Base-by-base conservation (phyloP, 192 early-diverging fungal species). In the Coemansia sp. region DNA sequence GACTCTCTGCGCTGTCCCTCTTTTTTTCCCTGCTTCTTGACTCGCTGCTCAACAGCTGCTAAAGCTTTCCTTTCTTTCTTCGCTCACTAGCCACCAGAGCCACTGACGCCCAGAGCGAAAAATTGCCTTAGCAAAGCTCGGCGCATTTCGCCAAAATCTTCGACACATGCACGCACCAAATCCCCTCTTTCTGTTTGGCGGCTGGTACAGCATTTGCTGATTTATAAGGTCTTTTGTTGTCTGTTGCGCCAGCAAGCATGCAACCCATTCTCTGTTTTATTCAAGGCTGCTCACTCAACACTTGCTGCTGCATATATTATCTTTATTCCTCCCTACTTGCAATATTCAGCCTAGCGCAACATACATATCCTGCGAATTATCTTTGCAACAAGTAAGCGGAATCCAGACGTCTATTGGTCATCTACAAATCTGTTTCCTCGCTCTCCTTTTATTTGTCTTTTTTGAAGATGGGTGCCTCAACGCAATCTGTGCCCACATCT, bases 1-100 rank as follows among this genome's bases (percentile, higher is more conserved):
- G 51, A 53, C 51, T 53, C 27, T 25, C 14, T 53, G 28, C 51
- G 28, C 51, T n/a, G 51, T 53, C 51, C 51, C 51, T 53, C 51
- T 29, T 30, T 53, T 53, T 53, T 28, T 28, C 51, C 51, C 29
- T 51, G 25, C 16, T n/a, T 53, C 51, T 53, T 53, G 51, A 25
- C 27, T 53, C 3, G 51, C 51, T 29, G 25, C 14, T 4, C 27
- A 53, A 29, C 29, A 25, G 24, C 51, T 53, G 51, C 29, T 53
- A 28, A 13, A 42, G 8, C 3, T 3, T 42, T 53, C 28, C 51
- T 29, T n/a, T 28, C n/a, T 10, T 53, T 30, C 51, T 53, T 25
- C 27, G 24, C 11, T 28, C 29, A 53, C 51, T 53, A 53, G 51
- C 51, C 51, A 53, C 51, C 13, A 42, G 39, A 42, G 39, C 39